phyloP scores from a whole-genome alignment of 176 grass and related monocot genomes.

The Aegilops sharonensis region DNA sequence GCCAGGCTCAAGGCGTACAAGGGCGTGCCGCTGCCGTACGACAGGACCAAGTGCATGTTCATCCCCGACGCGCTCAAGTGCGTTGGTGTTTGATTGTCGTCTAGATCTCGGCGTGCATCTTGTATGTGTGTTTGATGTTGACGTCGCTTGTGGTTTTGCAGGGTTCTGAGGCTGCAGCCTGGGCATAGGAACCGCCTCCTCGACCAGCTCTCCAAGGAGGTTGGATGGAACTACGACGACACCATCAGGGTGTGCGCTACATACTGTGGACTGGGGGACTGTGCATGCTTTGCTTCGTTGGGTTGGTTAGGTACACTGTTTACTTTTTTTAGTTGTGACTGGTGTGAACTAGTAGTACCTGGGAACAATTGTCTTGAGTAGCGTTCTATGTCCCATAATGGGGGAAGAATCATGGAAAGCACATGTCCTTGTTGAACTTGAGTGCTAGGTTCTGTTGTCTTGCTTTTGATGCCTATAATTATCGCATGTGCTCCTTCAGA shows the following conservation, averaged over 20 bases:
- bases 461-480: no score
- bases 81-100: neutral
- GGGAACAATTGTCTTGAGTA: no score
- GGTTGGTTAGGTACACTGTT: no score
- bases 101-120: neutral
- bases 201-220: constrained; percentile 84
- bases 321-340: no score
- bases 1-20: constrained; percentile 84
- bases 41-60: constrained; percentile 81
- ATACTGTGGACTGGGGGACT: no score
- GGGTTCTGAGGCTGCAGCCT: constrained; percentile 90
- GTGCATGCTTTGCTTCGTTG: no score
- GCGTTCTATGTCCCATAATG: no score
- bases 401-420: no score
- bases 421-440: no score
- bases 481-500: no score
- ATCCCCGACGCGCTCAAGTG: constrained; percentile 98
- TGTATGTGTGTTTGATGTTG: neutral
- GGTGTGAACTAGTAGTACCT: no score
- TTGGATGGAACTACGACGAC: constrained; percentile 86
- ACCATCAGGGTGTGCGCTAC: constrained; percentile 61
- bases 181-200: constrained; percentile 91
- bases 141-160: neutral
- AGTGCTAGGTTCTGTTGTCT: no score
- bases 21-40: constrained; percentile 89